Evolutionary conservation across 495 filamentous ascomycete genomes (phyloP).

Genomic region (Neurospora sp.): DNA sequence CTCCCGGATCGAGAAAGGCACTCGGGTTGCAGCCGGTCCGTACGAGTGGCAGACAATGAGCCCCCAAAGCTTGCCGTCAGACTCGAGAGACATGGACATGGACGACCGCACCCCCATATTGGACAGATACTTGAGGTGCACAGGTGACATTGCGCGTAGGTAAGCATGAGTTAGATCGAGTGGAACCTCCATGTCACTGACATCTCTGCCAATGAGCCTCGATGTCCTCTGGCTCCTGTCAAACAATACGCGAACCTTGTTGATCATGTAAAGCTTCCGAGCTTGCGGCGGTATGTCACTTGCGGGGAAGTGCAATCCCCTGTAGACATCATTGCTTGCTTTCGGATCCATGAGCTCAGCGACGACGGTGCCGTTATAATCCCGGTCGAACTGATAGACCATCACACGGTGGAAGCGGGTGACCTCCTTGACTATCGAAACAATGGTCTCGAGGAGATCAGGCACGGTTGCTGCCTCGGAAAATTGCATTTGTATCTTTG

Average conservation of each 20-base stretch:
- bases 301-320: constrained; percentile 14
- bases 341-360: constrained; percentile 17
- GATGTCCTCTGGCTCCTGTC: constrained; percentile 57
- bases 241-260: constrained; percentile 60
- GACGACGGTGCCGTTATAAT: constrained; percentile 17
- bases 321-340: constrained; percentile 13
- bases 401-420: constrained; percentile 15
- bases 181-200: constrained; percentile 59
- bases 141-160: constrained; percentile 71
- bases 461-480: constrained; percentile 5
- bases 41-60: constrained; percentile 73
- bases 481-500: constrained; percentile 16
- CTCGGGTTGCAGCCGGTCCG: constrained; percentile 57
- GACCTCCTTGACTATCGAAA: constrained; percentile 13
- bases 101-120: constrained; percentile 74
- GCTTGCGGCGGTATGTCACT: constrained; percentile 18
- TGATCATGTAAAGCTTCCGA: constrained; percentile 54
- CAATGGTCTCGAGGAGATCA: constrained; percentile 11
- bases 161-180: constrained; percentile 70
- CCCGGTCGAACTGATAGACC: constrained; percentile 16
- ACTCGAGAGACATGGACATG: constrained; percentile 83
- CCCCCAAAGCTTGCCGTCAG: constrained; percentile 67
- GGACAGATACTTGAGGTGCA: constrained; percentile 67
- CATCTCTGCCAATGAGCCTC: constrained; percentile 60
- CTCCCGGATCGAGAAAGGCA: constrained; percentile 72